Evolutionary conservation across 306 rosid genomes (phyloP), one percentile per base, ranked within the genome.

Genomic region (Crotalaria pallida): DNA sequence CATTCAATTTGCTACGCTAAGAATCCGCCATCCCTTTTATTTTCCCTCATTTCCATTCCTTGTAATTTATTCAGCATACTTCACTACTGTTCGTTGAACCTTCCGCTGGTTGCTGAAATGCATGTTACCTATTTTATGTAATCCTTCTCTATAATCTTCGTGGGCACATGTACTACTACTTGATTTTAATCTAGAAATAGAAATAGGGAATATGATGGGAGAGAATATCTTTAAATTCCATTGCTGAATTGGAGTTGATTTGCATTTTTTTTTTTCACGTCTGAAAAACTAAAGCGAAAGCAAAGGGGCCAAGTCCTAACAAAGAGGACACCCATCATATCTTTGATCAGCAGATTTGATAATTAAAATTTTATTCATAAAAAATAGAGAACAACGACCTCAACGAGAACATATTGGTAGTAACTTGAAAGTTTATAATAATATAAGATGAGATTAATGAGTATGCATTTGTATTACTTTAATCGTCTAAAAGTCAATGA

Each of bases 1-100:
- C 59, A 21, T 66, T 78, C 24, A 29, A 24, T 81, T 67, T 65
- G 72, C 78, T 72, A 79, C 81, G 83, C 81, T 73, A 83, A 73
- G 83, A 82, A 78, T 82, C 27, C 13, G 52, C n/a, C 29, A 19
- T 7, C 41, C 43, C 24, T 75, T 60, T 29, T 29, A 5, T 29
- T 50, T 23, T 21, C n/a, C 23, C 71, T 15, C 24, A n/a, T 52
- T 17, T 6, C 12, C 7, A 1, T 45, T 58, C 49, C 16, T 45
- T 57, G 66, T 47, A 23, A 33, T 57, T 67, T 48, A 16, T 67
- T 36, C 22, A 19, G 8, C 41, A 16, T 5, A n/a, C 22, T 59
- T 17, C 49, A 76, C 33, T 59, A 26, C 69, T 6, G 3, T 29
- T 12, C 80, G 69, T 26, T 69, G 75, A 76, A 59, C 75, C 75